Evolutionary conservation across 2,329 filamentous ascomycete species (phyloP).

Genomic region (Hypoxylon sp.): DNA sequence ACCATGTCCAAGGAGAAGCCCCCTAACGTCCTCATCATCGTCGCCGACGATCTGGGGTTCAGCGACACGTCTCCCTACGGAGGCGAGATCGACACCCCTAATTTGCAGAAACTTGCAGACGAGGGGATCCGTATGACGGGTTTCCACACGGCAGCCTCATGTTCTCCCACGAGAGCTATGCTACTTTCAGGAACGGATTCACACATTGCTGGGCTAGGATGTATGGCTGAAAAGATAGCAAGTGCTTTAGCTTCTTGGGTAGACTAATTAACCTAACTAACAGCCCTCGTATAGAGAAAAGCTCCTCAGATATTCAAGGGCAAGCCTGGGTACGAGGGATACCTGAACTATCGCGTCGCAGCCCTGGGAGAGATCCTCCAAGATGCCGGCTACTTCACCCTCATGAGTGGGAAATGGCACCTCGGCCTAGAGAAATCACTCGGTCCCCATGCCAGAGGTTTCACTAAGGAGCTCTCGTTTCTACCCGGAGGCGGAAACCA

Average conservation of each 20-base stretch:
- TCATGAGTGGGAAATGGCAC: conserved; percentile 67
- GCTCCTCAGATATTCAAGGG: conserved; percentile 33
- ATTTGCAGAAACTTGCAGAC: conserved; percentile 60
- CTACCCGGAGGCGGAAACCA: conserved; percentile 60
- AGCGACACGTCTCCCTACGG: conserved; percentile 60
- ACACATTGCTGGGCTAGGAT: conserved; percentile 58
- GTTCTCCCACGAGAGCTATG: conserved; percentile 67
- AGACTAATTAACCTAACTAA: not conserved
- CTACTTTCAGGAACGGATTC: conserved; percentile 66
- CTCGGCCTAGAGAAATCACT: conserved; percentile 60
- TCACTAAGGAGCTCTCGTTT: conserved; percentile 61
- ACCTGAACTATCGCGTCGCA: conserved; percentile 62
- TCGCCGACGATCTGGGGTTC: conserved; percentile 55
- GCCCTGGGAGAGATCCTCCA: conserved; percentile 61
- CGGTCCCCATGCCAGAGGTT: conserved; percentile 59
- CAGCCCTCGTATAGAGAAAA: conserved; percentile 18
- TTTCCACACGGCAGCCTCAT: conserved; percentile 67
- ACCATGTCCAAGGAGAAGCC: conserved; percentile 41
- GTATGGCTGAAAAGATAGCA: conserved; percentile 53
- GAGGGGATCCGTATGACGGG: conserved; percentile 64
- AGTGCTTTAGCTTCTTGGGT: conserved; percentile 1
- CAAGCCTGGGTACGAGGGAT: conserved; percentile 64
- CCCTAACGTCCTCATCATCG: conserved; percentile 56
- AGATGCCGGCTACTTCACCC: conserved; percentile 64
- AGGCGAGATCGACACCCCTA: conserved; percentile 65